A percentile compares a stretch with the other conserved stretches of the same genome.
Conservation (phyloP, 2,329 filamentous ascomycete genomes). For the Colletotrichum gigasporum region DNA sequence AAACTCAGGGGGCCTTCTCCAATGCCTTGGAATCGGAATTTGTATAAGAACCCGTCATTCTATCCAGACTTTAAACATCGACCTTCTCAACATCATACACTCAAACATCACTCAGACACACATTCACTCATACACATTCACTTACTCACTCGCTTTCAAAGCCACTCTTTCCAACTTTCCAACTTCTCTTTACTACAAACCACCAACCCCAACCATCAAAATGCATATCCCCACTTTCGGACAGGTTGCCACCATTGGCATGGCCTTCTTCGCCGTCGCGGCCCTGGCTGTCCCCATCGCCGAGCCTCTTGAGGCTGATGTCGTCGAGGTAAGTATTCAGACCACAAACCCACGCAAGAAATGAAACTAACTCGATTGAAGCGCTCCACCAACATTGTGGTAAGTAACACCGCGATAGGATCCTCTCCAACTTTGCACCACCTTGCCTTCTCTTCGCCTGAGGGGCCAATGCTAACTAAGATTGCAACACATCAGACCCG, state of each 20-base stretch:
- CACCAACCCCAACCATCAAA: background rate
- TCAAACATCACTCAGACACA: slow-evolving; percentile 7
- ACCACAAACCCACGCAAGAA: background rate
- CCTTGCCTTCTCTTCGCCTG: too few relatives aligned
- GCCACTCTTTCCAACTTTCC: background rate
- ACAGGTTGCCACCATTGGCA: slow-evolving; percentile 27
- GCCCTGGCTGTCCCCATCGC: slow-evolving; percentile 17
- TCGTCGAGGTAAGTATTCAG: slow-evolving; percentile 10
- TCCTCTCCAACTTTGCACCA: too few relatives aligned
- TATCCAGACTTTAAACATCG: too few relatives aligned
- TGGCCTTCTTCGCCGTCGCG: slow-evolving; percentile 21
- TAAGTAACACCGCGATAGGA: too few relatives aligned
- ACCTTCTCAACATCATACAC: too few relatives aligned
- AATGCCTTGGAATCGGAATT: too few relatives aligned
- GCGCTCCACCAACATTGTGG: slow-evolving; percentile 15
- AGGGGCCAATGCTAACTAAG: too few relatives aligned
- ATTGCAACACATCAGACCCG: too few relatives aligned
- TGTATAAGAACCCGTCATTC: too few relatives aligned
- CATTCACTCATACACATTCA: background rate
- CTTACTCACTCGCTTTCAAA: background rate
- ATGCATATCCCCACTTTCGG: slow-evolving; percentile 26
- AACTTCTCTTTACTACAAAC: too few relatives aligned
- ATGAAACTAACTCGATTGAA: background rate
- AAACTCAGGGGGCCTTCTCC: too few relatives aligned
- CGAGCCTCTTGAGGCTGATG: slow-evolving; percentile 1